These are phyloP conservation scores for Penicillium sp. DNA, from an alignment of 2,329 filamentous ascomycete genomes.

Conservation along the genomic window DNA sequence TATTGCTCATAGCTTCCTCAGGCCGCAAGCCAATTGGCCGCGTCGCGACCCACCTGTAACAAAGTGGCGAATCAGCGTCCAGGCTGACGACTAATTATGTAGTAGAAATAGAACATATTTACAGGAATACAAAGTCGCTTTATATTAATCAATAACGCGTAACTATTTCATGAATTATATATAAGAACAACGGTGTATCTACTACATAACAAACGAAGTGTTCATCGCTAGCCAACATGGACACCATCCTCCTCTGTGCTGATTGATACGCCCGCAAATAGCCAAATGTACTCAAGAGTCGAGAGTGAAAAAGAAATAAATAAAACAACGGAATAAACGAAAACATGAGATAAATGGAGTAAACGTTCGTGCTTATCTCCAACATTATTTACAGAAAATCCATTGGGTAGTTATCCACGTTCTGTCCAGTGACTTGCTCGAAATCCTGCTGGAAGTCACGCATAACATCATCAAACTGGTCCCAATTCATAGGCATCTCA, in stretches of 20 bases:
- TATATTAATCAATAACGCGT: not conserved
- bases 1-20: not conserved
- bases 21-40: not conserved
- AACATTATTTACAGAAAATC: conserved; percentile 5
- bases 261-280: not conserved
- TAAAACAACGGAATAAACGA: not conserved
- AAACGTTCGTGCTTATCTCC: not conserved
- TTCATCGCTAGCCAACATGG: not conserved
- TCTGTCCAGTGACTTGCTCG: conserved; percentile 18
- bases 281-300: not conserved
- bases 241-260: not conserved
- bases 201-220: not conserved
- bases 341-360: not conserved
- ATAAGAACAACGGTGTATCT: not conserved
- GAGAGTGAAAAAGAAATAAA: not conserved
- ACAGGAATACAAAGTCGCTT: not conserved
- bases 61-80: not conserved
- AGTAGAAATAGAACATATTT: too few relatives aligned
- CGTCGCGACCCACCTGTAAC: not conserved
- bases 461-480: conserved; percentile 37
- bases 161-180: not conserved
- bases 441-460: conserved; percentile 36
- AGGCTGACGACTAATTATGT: too few relatives aligned
- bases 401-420: conserved; percentile 16
- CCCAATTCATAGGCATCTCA: conserved; percentile 25